Percentiles rank a stretch among this genome's conserved stretches.
These are phyloP conservation scores for Macrocybe gigantea DNA, from an alignment of 768 basidiomycete species.

Conservation along the genomic window DNA sequence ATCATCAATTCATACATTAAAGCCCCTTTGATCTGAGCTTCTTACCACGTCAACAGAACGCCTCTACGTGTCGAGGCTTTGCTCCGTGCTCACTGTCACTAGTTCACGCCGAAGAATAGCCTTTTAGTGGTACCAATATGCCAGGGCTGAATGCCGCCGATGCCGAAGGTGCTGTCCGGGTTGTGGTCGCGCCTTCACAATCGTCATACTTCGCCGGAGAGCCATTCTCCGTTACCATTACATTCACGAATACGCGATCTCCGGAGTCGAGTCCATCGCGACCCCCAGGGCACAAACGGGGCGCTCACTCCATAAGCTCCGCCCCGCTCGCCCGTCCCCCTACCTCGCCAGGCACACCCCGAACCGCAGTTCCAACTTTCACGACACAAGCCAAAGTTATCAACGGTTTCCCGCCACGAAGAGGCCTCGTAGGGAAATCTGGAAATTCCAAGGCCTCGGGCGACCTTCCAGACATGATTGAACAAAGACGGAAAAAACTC, in stretches of 20 bases:
- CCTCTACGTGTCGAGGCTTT: no score
- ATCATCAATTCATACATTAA: no score
- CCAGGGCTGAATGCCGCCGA: conserved; percentile 18
- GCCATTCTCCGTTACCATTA: conserved; percentile 75
- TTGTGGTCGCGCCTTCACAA: conserved; percentile 72
- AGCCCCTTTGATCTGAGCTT: no score
- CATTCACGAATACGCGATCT: conserved; percentile 78
- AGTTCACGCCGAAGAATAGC: no score
- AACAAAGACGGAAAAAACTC: conserved; percentile 47
- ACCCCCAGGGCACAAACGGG: conserved; percentile 52
- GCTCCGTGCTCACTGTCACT: no score
- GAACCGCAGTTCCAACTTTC: conserved; percentile 21
- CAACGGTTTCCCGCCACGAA: conserved; percentile 29
- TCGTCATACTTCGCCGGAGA: conserved; percentile 95
- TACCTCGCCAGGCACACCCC: conserved; percentile 68
- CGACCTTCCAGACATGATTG: conserved; percentile 42
- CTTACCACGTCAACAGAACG: no score
- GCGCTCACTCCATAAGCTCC: conserved; percentile 77
- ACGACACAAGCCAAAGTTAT: conserved; percentile 12
- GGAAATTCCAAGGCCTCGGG: conserved; percentile 20
- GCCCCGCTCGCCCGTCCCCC: conserved; percentile 78
- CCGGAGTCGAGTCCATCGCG: conserved; percentile 33
- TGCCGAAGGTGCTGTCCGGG: conserved; percentile 50
- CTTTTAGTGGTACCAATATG: conserved; percentile 7
- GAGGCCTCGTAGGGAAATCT: conserved; percentile 50